These are phyloP conservation scores for Luvunga scandens DNA, from an alignment of 345 rosid genomes.

Conservation along the genomic window DNA sequence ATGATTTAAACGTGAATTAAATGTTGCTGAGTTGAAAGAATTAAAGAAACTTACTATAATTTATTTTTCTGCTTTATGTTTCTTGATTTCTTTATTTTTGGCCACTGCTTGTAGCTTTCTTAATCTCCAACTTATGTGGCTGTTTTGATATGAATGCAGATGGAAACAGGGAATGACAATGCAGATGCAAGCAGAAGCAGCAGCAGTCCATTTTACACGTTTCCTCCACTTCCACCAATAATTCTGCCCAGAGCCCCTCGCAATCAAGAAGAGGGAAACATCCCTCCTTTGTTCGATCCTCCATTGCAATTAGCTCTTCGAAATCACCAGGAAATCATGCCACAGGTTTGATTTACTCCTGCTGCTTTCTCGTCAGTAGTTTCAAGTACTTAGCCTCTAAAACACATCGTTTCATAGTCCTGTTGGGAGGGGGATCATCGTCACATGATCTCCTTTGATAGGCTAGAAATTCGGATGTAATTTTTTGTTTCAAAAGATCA, in stretches of 20 bases:
- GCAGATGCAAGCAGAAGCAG: constrained; percentile 40
- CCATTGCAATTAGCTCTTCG: constrained; percentile 61
- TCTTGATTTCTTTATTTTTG: not conserved
- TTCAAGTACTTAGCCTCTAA: not conserved
- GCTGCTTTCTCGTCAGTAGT: not conserved
- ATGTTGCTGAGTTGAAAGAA: not conserved
- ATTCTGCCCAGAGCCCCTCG: constrained; percentile 74
- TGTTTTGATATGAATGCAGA: constrained; percentile 37
- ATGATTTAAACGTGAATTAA: no score
- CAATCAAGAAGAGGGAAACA: constrained; percentile 54
- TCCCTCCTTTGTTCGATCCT: constrained; percentile 72
- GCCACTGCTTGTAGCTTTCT: not conserved
- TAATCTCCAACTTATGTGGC: not conserved
- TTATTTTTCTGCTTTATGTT: not conserved
- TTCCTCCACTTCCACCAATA: constrained; percentile 90
- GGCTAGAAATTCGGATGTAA: not conserved
- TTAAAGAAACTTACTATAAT: not conserved
- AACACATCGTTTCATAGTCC: not conserved
- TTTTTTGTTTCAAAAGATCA: not conserved
- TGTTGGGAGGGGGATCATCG: not conserved
- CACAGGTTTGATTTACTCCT: constrained; percentile 59
- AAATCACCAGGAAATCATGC: constrained; percentile 55
- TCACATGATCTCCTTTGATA: not conserved
- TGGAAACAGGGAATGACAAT: constrained; percentile 70
- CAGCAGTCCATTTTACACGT: not conserved